Percentiles rank a stretch among this genome's conserved stretches.
These are phyloP conservation scores for Annulohypoxylon truncatum DNA, from an alignment of 2,329 filamentous ascomycete species.

Conservation along the genomic window DNA sequence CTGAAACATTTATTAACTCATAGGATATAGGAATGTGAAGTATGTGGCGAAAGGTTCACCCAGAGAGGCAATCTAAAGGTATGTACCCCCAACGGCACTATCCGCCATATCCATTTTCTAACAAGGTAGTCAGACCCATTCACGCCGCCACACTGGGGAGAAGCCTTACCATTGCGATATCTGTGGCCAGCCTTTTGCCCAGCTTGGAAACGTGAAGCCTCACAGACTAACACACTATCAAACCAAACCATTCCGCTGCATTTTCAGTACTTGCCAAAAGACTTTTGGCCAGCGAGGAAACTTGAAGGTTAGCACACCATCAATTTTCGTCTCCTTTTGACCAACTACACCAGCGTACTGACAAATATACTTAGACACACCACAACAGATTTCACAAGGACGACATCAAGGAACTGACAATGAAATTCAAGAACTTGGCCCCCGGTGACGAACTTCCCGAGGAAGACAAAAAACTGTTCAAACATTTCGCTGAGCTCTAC, in stretches of 20 bases:
- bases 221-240: slow-evolving; percentile 48
- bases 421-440: slow-evolving; percentile 72
- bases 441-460: slow-evolving; percentile 73
- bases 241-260: slow-evolving; percentile 60
- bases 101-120: slow-evolving; percentile 1
- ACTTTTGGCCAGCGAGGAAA: slow-evolving; percentile 92
- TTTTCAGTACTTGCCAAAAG: slow-evolving; percentile 77
- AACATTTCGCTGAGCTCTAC: slow-evolving; percentile 89
- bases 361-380: slow-evolving; percentile 58
- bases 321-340: background rate
- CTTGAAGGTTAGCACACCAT: slow-evolving; percentile 72
- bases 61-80: slow-evolving; percentile 93
- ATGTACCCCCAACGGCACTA: background rate
- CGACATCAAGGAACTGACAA: slow-evolving; percentile 76
- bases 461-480: slow-evolving; percentile 79
- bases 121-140: slow-evolving; percentile 26
- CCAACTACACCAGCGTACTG: background rate
- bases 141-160: slow-evolving; percentile 34
- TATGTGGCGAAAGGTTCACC: slow-evolving; percentile 81
- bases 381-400: slow-evolving; percentile 92
- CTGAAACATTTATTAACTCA: background rate
- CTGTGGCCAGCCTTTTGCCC: slow-evolving; percentile 34
- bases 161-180: slow-evolving; percentile 33
- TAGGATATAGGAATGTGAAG: slow-evolving; percentile 38
- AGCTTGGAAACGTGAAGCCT: slow-evolving; percentile 38